These are phyloP conservation scores for Cupressus sempervirens DNA, from an alignment of 75 land plant genomes.

Conservation along the genomic window DNA sequence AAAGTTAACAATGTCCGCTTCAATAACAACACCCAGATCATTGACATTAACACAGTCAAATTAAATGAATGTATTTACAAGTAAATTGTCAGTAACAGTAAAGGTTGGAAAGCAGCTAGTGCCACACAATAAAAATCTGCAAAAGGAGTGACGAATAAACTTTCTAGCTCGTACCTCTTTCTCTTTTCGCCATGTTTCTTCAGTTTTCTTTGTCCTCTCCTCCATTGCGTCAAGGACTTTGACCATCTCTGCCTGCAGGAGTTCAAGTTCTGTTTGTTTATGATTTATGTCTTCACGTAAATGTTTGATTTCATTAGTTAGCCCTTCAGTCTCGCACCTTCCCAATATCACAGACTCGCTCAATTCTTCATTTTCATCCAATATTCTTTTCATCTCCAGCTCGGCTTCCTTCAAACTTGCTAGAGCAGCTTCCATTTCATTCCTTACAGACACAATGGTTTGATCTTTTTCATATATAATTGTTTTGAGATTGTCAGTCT, in stretches of 20 bases:
- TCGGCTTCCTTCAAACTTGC: constrained; percentile 38
- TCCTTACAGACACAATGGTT: constrained; percentile 35
- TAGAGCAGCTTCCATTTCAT: constrained; percentile 57
- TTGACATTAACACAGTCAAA: background rate
- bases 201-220: constrained; percentile 23
- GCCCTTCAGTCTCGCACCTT: constrained; percentile 15
- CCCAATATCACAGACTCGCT: constrained; percentile 14
- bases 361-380: constrained; percentile 30
- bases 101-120: background rate
- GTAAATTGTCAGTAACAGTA: background rate
- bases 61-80: background rate
- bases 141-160: background rate
- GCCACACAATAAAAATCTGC: background rate
- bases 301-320: constrained; percentile 21
- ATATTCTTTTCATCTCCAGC: constrained; percentile 31
- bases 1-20: constrained; percentile 22
- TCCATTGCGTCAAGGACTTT: constrained; percentile 27
- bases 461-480: constrained; percentile 9
- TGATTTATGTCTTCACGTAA: constrained; percentile 21
- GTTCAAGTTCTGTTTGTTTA: constrained; percentile 25
- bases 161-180: constrained; percentile 40
- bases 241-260: constrained; percentile 19
- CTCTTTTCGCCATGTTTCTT: constrained; percentile 25
- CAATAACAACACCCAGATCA: background rate
- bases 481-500: constrained; percentile 2